Base-by-base conservation (phyloP, 2,329 filamentous ascomycete species). In the Aspergillus phoenicis region DNA sequence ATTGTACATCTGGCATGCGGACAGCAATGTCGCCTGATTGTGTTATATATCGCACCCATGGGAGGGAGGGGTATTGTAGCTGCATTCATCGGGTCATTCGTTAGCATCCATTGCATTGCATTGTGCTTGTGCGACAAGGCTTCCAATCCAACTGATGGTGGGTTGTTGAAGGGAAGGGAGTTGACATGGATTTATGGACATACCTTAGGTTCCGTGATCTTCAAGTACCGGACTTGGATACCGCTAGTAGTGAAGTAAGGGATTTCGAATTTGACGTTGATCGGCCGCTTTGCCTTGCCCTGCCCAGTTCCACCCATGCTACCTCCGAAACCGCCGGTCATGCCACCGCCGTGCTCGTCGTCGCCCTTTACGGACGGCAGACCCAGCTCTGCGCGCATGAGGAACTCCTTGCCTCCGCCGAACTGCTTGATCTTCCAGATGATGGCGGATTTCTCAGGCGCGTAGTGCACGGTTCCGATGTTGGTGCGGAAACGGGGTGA, bases 351-450 rank as follows among this genome's bases (percentile, higher is more conserved):
- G 71, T 91, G 91, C 78, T 98, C 94, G 71, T 98, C 94, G 68
- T 98, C 94, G 54, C 94, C 94, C 66, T 95, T 89, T 20, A 99
- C 95, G 61, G 91, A 96, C 0, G 95, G 95, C 47, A 99, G 82
- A 53, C 95, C 95, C 11, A 99, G 84, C 81, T 99, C 95, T 17
- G 95, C 95, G 59, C 95, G 90, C 95, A 99, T 99, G 69, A 99
- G 83, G 72, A 99, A 99, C 75, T 99, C 95, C 80, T 99, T 99
- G 69, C 89, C 88, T n/a, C 95, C 95, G 48, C 95, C 95, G 77
- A 99, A 99, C 73, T 99, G 95, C 83, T 99, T 99, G 77, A 99
- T 99, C 83, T 99, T 99, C 95, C 95, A 99, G 54, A 99, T 91
- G 69, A 99, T 99, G 61, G 94, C 94, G 65, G 91, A 96, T 73